Conservation (phyloP, 306 rosid species). For the Pyrus bretschneideri region DNA sequence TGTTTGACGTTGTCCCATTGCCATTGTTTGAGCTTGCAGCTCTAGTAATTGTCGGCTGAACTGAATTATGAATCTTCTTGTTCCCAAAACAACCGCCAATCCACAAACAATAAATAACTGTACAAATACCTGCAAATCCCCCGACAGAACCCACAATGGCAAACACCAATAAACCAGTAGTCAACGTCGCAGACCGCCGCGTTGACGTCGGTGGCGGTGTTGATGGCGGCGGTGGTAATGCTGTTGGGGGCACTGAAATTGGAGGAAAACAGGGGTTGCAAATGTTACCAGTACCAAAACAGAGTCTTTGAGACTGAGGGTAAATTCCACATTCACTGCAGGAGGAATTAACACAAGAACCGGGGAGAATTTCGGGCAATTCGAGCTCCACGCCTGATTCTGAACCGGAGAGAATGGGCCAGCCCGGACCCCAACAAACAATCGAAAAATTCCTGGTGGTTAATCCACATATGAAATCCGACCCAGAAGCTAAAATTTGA, state of each 20-base stretch:
- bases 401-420: slow-evolving; percentile 28
- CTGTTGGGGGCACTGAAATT: not conserved
- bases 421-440: slow-evolving; percentile 88
- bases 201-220: not conserved
- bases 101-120: slow-evolving; percentile 61
- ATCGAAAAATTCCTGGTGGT: slow-evolving; percentile 33
- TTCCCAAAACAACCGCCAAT: slow-evolving; percentile 77
- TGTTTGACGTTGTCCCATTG: slow-evolving; percentile 27
- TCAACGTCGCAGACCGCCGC: slow-evolving; percentile 33
- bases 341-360: slow-evolving; percentile 64
- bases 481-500: slow-evolving; percentile 61
- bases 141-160: slow-evolving; percentile 82
- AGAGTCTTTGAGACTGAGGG: slow-evolving; percentile 43
- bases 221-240: not conserved
- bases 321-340: slow-evolving; percentile 49
- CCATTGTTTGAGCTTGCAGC: slow-evolving; percentile 51
- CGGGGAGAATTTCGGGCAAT: slow-evolving; percentile 62
- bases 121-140: slow-evolving; percentile 64
- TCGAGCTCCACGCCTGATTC: slow-evolving; percentile 23
- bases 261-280: slow-evolving; percentile 39
- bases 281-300: slow-evolving; percentile 43
- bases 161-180: slow-evolving; percentile 60
- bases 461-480: slow-evolving; percentile 73
- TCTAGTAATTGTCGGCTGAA: slow-evolving; percentile 82
- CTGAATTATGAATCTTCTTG: slow-evolving; percentile 83